phyloP scores from a whole-genome alignment of 768 basidiomycete species.

The Cystoderma amianthinum region DNA sequence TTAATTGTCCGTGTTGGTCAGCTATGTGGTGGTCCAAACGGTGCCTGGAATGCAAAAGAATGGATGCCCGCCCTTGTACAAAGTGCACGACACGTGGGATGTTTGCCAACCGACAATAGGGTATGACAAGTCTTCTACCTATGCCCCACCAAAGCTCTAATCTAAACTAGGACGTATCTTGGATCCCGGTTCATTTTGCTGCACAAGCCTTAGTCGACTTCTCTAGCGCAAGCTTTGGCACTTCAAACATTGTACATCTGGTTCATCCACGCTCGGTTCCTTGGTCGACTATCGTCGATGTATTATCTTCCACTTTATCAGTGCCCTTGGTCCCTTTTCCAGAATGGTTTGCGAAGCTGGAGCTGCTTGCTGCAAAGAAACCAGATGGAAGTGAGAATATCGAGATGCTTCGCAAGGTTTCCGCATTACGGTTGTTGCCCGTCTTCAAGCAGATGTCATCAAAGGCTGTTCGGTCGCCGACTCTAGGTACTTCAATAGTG shows the following conservation, averaged over 20 bases:
- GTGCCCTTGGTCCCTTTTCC: slow-evolving; percentile 22
- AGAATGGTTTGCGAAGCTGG: slow-evolving; percentile 19
- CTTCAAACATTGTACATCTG: slow-evolving; percentile 11
- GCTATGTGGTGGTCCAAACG: slow-evolving; percentile 32
- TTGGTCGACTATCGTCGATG: slow-evolving; percentile 13
- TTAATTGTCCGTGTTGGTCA: slow-evolving; percentile 36
- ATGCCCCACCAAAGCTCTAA: not conserved
- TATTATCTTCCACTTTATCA: slow-evolving; percentile 12
- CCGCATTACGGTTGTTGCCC: slow-evolving; percentile 19
- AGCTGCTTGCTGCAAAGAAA: slow-evolving; percentile 7
- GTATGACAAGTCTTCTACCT: slow-evolving; percentile 13
- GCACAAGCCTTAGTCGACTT: slow-evolving; percentile 16
- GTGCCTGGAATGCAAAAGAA: slow-evolving; percentile 33
- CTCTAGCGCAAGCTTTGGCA: slow-evolving; percentile 4
- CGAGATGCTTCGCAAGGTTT: slow-evolving; percentile 7
- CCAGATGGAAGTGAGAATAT: not conserved
- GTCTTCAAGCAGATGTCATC: slow-evolving; percentile 15
- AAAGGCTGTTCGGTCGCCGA: slow-evolving; percentile 9
- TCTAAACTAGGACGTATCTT: slow-evolving; percentile 9
- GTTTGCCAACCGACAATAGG: slow-evolving; percentile 21
- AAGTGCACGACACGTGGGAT: slow-evolving; percentile 17
- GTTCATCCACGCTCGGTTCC: slow-evolving; percentile 18
- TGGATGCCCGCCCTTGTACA: slow-evolving; percentile 36
- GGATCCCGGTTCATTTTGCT: slow-evolving; percentile 16
- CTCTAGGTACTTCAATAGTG: slow-evolving; percentile 14